phyloP scores from a whole-genome alignment of 2,329 filamentous ascomycete species.

The Penicillium palitans region DNA sequence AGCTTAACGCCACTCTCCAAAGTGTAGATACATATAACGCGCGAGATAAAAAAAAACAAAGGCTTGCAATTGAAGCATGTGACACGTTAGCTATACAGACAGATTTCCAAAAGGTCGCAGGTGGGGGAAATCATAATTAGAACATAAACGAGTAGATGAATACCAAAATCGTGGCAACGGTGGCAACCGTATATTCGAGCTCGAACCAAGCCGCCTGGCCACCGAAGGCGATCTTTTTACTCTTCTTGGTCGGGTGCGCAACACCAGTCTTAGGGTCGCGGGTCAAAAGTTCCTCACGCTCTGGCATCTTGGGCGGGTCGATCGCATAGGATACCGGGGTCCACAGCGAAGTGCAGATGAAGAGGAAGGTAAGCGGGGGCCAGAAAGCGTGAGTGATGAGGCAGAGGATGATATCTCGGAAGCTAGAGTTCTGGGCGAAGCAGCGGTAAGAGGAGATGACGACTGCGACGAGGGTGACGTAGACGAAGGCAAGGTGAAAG shows the following conservation, averaged over 20 bases:
- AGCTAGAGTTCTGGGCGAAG: conserved; percentile 43
- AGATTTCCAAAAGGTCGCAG: not conserved
- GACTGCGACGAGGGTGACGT: conserved; percentile 54
- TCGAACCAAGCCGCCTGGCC: conserved; percentile 59
- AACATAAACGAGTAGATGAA: conserved; percentile 49
- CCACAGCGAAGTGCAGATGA: conserved; percentile 57
- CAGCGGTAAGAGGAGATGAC: conserved; percentile 54
- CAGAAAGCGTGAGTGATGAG: conserved; percentile 63
- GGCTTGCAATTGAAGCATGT: not conserved
- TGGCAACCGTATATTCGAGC: conserved; percentile 55
- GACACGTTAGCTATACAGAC: conserved; percentile 11
- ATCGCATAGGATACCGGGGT: conserved; percentile 62
- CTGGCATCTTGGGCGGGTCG: conserved; percentile 59
- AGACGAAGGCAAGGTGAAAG: conserved; percentile 58
- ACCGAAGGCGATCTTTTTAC: conserved; percentile 58
- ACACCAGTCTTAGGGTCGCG: conserved; percentile 55
- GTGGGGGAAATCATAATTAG: conserved; percentile 8
- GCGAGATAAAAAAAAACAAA: not conserved
- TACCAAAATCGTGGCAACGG: conserved; percentile 51
- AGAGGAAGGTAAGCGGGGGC: conserved; percentile 61
- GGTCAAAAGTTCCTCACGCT: conserved; percentile 58
- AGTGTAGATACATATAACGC: conserved; percentile 1
- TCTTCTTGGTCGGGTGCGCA: conserved; percentile 46
- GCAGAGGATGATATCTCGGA: conserved; percentile 49
- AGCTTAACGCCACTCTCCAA: not conserved